phyloP scores from a whole-genome alignment of 176 grass and related monocot genomes.

The Eragrostis nindensis region DNA sequence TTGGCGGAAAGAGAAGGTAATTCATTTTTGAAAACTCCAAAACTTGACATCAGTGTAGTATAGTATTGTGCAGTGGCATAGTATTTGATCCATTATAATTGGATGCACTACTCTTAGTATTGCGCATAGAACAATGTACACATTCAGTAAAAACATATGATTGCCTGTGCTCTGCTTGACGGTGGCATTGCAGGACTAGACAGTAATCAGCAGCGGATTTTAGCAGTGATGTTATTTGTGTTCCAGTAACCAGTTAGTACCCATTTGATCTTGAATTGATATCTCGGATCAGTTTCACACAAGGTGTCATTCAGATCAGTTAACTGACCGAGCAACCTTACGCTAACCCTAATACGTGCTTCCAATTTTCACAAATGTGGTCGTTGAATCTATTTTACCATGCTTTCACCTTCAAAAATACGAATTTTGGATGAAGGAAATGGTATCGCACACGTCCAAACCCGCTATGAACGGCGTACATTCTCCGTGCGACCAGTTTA shows the following conservation, averaged over 20 bases:
- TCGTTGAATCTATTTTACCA: not conserved
- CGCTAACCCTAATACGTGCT: no score
- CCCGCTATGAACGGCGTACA: not conserved
- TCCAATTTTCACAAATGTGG: not conserved
- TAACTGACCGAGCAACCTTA: not conserved
- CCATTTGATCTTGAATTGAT: not conserved
- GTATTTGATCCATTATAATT: not conserved
- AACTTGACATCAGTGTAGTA: not conserved
- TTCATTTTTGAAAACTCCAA: not conserved
- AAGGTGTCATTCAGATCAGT: not conserved
- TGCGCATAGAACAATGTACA: no score
- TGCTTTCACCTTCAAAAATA: not conserved
- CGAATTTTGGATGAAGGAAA: not conserved
- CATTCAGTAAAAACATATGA: not conserved
- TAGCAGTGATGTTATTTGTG: not conserved
- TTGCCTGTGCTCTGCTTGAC: not conserved
- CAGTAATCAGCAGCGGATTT: not conserved
- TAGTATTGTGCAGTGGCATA: not conserved
- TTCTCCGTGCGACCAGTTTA: no score
- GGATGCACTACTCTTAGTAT: not conserved
- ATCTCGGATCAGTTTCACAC: not conserved
- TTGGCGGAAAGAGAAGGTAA: not conserved
- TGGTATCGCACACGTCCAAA: no score
- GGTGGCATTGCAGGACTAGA: not conserved
- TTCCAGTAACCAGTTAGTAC: no score